Base-by-base conservation (phyloP, 1,139 yeast species). In the Pichia sp. region DNA sequence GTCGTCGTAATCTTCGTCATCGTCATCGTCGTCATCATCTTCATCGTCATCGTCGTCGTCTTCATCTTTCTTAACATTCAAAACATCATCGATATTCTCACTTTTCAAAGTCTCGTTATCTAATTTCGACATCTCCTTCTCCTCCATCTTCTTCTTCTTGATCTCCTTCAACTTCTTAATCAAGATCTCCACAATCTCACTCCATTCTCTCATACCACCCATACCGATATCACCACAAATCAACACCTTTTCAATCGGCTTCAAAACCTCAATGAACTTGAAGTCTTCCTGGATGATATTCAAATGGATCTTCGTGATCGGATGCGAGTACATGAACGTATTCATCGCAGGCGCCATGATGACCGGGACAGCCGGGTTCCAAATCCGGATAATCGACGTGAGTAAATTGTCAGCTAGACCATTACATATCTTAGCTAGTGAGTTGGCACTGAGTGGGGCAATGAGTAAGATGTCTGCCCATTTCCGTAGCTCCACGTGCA, bases 121-220 rank as follows among this genome's bases (percentile, higher is more conserved):
- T 14, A 38, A 47, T 5, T 45, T 51, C 7, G 36, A 42, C 8
- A 53, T 56, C 12, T 53, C 57, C 3, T 57, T 56, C 2, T 56
- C 59, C 31, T 19, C 47, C 12, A 22, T 18, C 34, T 21, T 45
- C 39, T 28, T 45, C 39, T 32, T 69, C 45, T 75, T 63, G 11
- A 68, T 58, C 32, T 61, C 69, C 55, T 71, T 76, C 43, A 72
- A 47, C 54, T 72, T 73, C 50, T 80, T 75, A 44, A 88, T 81
- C 47, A 89, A 67, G 15, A 82, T 79, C 58, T 89, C 96, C 11
- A 90, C 97, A 46, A 91, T 79, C 55, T 90, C 97, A 53, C 82
- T 77, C 97, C 96, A 91, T 67, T 93, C 98, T 61, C 96, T 76
- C 99, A 93, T 93, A 10, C 98, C 99, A 22, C 99, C 99, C 83